Conservation (phyloP, 1,139 yeast genomes). For the Diutina mesorugosa region DNA sequence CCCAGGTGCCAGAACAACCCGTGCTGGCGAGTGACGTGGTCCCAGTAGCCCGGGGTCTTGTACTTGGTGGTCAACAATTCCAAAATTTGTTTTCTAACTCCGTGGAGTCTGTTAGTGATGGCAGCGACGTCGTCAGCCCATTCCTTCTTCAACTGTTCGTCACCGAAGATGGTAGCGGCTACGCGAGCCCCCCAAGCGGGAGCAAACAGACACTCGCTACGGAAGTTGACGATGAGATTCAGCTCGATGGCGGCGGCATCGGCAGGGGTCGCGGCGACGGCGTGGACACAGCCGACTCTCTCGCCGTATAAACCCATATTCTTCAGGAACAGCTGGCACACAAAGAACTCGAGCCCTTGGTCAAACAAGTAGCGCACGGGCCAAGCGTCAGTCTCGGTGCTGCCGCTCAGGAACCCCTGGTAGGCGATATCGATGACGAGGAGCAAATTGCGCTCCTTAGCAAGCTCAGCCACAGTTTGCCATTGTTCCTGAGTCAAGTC, state of each 20-base stretch:
- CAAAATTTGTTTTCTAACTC: slow-evolving; percentile 16
- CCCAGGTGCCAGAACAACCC: slow-evolving; percentile 36
- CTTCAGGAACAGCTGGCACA: slow-evolving; percentile 32
- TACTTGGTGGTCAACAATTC: slow-evolving; percentile 15
- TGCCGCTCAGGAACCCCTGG: slow-evolving; percentile 13
- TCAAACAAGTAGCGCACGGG: slow-evolving; percentile 8
- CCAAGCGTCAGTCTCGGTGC: slow-evolving; percentile 8
- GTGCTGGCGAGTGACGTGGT: slow-evolving; percentile 19
- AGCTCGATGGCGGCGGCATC: slow-evolving; percentile 9
- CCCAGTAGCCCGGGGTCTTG: slow-evolving; percentile 32
- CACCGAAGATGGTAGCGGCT: slow-evolving; percentile 14
- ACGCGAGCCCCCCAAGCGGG: slow-evolving; percentile 35
- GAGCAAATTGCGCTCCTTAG: slow-evolving; percentile 5
- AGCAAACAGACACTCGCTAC: slow-evolving; percentile 30
- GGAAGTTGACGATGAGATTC: slow-evolving; percentile 17
- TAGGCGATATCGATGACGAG: slow-evolving; percentile 9
- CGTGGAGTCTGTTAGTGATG: slow-evolving; percentile 17
- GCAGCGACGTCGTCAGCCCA: slow-evolving; percentile 24
- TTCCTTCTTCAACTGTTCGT: slow-evolving; percentile 11
- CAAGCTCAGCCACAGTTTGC: slow-evolving; percentile 5
- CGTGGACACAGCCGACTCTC: slow-evolving; percentile 30
- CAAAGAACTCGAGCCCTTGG: slow-evolving; percentile 11
- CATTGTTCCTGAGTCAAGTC: slow-evolving; percentile 8
- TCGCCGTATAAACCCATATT: slow-evolving; percentile 35
- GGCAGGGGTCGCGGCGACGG: slow-evolving; percentile 11